A percentile compares a stretch with the other conserved stretches of the same genome.
Evolutionary conservation across 108 stramenopile genomes (phyloP).

Genomic region (Cyclotella choctawhatcheeana): DNA sequence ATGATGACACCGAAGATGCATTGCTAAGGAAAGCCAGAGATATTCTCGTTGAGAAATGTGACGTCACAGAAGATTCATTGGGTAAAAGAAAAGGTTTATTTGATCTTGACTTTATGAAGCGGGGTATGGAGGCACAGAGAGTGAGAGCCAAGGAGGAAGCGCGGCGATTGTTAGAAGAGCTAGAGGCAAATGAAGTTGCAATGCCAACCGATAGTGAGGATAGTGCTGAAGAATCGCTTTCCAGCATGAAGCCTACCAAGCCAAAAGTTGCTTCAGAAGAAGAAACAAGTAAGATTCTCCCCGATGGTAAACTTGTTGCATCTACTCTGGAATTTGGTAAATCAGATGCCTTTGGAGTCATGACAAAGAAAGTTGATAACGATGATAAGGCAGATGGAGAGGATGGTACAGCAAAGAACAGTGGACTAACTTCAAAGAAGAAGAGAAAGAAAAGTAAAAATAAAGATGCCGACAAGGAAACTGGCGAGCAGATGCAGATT

Average conservation of each 20-base stretch:
- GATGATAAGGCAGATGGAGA: constrained; percentile 32
- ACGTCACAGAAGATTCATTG: constrained; percentile 47
- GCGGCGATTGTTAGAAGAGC: constrained; percentile 80
- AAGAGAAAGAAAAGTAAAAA: constrained; percentile 46
- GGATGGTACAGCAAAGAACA: constrained; percentile 11
- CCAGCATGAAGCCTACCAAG: constrained; percentile 32
- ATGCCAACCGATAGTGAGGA: constrained; percentile 50
- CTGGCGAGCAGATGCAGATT: not conserved
- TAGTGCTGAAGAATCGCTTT: constrained; percentile 26
- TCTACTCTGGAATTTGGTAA: constrained; percentile 78
- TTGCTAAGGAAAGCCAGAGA: constrained; percentile 67
- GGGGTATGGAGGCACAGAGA: constrained; percentile 86
- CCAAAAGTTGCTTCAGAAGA: constrained; percentile 64
- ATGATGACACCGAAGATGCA: constrained; percentile 66
- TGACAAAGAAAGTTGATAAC: constrained; percentile 10
- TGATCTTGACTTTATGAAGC: constrained; percentile 94
- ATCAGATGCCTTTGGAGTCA: constrained; percentile 60
- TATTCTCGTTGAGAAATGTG: constrained; percentile 65
- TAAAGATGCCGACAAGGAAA: constrained; percentile 17
- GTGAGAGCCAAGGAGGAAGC: constrained; percentile 89
- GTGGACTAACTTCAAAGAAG: constrained; percentile 12
- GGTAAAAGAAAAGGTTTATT: constrained; percentile 81
- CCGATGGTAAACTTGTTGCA: constrained; percentile 83
- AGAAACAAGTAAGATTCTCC: constrained; percentile 68
- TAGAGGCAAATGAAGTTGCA: constrained; percentile 85